Evolutionary conservation across 1,139 yeast species (phyloP).

Genomic region (Candida mesenterica): DNA sequence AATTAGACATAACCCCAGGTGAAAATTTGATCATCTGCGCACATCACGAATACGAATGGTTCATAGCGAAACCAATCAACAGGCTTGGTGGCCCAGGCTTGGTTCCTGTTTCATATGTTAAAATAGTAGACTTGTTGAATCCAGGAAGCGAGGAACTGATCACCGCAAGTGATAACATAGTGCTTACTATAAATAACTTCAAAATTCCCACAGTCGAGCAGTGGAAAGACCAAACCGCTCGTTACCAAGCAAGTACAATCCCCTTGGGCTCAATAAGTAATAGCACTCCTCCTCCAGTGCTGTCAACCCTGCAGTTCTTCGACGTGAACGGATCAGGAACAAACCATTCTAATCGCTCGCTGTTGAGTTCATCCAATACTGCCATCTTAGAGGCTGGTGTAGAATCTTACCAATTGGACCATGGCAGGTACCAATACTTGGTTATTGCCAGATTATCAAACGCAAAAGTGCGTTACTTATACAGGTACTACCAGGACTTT

Average conservation of each 20-base stretch:
- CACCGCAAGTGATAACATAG: conserved; percentile 25
- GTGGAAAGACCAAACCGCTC: conserved; percentile 91
- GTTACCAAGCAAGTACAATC: conserved; percentile 87
- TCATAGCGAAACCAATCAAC: conserved; percentile 94
- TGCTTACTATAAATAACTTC: conserved; percentile 50
- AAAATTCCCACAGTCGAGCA: conserved; percentile 89
- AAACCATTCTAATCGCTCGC: conserved; percentile 30
- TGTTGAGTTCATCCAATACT: conserved; percentile 33
- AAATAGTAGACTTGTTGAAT: conserved; percentile 70
- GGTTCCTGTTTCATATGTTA: conserved; percentile 88
- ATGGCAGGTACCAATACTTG: conserved; percentile 88
- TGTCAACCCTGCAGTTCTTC: conserved; percentile 42
- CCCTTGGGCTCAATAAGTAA: conserved; percentile 58
- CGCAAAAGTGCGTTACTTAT: conserved; percentile 68
- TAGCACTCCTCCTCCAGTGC: conserved; percentile 26
- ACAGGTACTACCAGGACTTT: conserved; percentile 93
- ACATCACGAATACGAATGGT: conserved; percentile 95
- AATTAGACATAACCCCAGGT: conserved; percentile 77
- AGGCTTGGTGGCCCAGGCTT: conserved; percentile 96
- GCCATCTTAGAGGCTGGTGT: conserved; percentile 64
- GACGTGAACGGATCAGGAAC: conserved; percentile 22
- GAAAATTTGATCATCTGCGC: conserved; percentile 93
- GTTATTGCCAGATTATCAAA: conserved; percentile 68
- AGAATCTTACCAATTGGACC: conserved; percentile 77
- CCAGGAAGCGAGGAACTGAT: conserved; percentile 30